Conservation (phyloP, 1,284 basidiomycete species). For the Xanthoconium separans region DNA sequence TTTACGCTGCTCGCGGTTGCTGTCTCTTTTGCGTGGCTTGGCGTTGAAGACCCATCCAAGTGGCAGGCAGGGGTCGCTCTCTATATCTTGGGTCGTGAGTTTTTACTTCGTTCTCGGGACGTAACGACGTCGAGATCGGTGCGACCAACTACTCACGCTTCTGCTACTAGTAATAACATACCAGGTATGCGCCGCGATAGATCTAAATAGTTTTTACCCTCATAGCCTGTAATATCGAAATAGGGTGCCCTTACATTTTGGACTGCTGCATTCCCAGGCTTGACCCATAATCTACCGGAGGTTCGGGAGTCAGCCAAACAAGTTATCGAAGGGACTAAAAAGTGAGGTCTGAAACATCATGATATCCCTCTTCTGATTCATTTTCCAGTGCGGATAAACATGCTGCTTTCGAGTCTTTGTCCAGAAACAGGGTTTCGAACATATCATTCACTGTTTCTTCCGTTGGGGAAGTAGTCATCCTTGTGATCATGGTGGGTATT, state of each 20-base stretch:
- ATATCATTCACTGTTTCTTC: conserved; percentile 76
- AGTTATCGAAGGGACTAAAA: conserved; percentile 43
- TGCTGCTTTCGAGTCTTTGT: conserved; percentile 60
- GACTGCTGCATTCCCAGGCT: conserved; percentile 82
- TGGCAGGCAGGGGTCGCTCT: conserved; percentile 72
- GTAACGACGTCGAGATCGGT: background rate
- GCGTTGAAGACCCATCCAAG: conserved; percentile 59
- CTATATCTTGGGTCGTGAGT: conserved; percentile 75
- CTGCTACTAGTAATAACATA: conserved; percentile 66
- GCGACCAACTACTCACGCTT: background rate
- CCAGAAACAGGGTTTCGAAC: conserved; percentile 78
- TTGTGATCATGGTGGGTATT: conserved; percentile 78
- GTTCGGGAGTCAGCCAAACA: conserved; percentile 51
- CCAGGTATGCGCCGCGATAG: conserved; percentile 44
- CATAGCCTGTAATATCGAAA: background rate
- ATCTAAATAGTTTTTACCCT: background rate
- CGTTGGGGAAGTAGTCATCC: conserved; percentile 67
- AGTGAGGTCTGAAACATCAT: conserved; percentile 34
- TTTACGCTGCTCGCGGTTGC: conserved; percentile 69
- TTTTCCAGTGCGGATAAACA: conserved; percentile 55
- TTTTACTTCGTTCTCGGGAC: background rate
- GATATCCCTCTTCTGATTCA: conserved; percentile 1
- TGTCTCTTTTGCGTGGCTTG: conserved; percentile 77
- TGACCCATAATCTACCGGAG: conserved; percentile 71
- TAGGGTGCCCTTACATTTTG: conserved; percentile 77